phyloP scores from a whole-genome alignment of 352 stramenopile genomes.

The Globisporangium viniferum region DNA sequence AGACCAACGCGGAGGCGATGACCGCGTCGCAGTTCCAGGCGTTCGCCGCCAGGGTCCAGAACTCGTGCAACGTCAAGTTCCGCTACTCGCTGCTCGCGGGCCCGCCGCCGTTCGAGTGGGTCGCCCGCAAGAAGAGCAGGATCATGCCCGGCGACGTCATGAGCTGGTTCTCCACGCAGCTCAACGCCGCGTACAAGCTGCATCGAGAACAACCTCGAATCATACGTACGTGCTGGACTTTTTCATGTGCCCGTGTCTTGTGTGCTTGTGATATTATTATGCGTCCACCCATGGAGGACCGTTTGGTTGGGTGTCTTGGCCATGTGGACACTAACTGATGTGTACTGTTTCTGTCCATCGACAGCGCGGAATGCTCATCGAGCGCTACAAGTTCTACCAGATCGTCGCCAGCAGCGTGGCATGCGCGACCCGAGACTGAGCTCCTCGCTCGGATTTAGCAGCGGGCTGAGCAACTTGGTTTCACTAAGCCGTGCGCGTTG shows the following conservation, averaged over 20 bases:
- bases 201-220: conserved; percentile 18
- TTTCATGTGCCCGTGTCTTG: background rate
- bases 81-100: conserved; percentile 41
- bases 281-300: too few species aligned
- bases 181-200: conserved; percentile 24
- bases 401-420: background rate
- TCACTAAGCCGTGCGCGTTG: too few species aligned
- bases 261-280: too few species aligned
- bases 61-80: conserved; percentile 42
- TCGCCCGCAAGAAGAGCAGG: conserved; percentile 22
- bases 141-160: conserved; percentile 19
- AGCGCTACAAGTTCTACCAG: conserved; percentile 7
- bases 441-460: background rate
- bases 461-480: too few species aligned
- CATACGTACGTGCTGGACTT: conserved; percentile 13
- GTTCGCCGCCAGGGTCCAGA: conserved; percentile 22
- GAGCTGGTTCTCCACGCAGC: conserved; percentile 29
- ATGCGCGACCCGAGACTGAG: background rate
- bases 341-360: background rate
- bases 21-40: conserved; percentile 14
- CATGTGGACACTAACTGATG: background rate
- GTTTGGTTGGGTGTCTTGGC: too few species aligned
- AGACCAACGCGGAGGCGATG: conserved; percentile 13
- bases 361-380: conserved; percentile 1
- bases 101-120: conserved; percentile 36